Conservation (phyloP, 192 early-diverging fungal genomes). For the Dispira parvispora region DNA sequence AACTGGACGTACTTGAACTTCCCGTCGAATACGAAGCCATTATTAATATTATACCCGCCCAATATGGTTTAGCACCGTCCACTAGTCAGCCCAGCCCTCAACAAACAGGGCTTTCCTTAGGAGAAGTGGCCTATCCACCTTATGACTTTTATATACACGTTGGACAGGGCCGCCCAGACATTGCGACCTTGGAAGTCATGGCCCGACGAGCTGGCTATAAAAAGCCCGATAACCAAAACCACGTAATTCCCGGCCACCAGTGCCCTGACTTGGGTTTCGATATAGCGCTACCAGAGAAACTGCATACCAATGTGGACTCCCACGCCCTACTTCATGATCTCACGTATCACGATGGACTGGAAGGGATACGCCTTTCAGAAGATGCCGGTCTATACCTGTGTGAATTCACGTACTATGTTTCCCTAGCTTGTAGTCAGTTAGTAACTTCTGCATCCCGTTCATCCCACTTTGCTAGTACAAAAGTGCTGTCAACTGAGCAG, state of each 20-base stretch:
- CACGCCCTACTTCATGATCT: constrained; percentile 19
- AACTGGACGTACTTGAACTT: constrained; percentile 25
- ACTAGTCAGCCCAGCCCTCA: no score
- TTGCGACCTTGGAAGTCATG: constrained; percentile 24
- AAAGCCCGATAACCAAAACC: constrained; percentile 26
- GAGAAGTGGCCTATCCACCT: constrained; percentile 3
- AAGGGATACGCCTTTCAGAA: constrained; percentile 16
- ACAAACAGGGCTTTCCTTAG: constrained; percentile 15
- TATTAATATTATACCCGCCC: constrained; percentile 18
- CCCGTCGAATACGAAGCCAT: constrained; percentile 41
- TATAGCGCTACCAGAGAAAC: constrained; percentile 5
- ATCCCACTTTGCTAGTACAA: no score
- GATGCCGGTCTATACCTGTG: constrained; percentile 41
- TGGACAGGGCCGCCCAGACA: constrained; percentile 27
- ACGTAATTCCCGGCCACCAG: constrained; percentile 13
- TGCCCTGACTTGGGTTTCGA: constrained; percentile 18
- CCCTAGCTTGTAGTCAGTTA: constrained; percentile 13
- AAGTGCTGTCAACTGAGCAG: no score
- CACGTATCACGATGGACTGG: constrained; percentile 19
- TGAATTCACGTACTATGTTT: constrained; percentile 39
- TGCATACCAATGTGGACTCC: constrained; percentile 25
- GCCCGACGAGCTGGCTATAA: constrained; percentile 32
- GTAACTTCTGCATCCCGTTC: no score
- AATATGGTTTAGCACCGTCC: no score
- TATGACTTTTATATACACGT: constrained; percentile 36